Base-by-base conservation (phyloP, 2,329 filamentous ascomycete species). In the Alternaria dauci region DNA sequence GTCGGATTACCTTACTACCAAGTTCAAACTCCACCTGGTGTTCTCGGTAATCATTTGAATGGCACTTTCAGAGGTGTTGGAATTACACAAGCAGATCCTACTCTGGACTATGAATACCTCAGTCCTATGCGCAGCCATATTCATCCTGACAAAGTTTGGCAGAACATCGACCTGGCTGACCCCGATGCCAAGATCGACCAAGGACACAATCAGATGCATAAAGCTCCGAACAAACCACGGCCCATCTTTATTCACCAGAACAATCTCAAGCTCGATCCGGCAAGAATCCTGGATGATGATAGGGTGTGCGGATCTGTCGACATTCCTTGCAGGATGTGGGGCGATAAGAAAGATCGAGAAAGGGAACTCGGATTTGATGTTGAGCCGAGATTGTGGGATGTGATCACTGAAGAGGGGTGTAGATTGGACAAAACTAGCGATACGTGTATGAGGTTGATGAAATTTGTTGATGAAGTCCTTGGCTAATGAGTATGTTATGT, bases 1-100 rank as follows among this genome's bases (percentile, higher is more conserved):
- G 70, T 83, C n/a, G 71, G 73, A 3, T 62, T 72, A 7, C 76
- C 80, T 0, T 81, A 76, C 61, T 83, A 82, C 67, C 71, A 79
- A 66, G 77, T 82, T 52, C 71, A 75, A 54, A 76, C 76, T 26
- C 64, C 62, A 0, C 72, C 75, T n/a, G 62, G 56, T 5, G 68
- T 76, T 28, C 59, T 80, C 1, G 80, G 79, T 11, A 73, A 62
- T 23, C 34, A 42, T 11, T 41, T 63, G 6, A 59, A 67, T n/a
- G 61, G 59, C 12, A 39, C 51, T 3, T 71, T 53, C 50, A 50
- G 59, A 4, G 50, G 67, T 6, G 54, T 53, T 1, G 71, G 55
- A 2, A 62, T 74, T 32, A 61, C 54, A 9, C 72, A 75, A 42
- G 61, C 58, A 3, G 66, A 74, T 50, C 69, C 70, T 5, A 34